Base-by-base conservation (phyloP, 1,284 basidiomycete species). In the Thelephora terrestris region DNA sequence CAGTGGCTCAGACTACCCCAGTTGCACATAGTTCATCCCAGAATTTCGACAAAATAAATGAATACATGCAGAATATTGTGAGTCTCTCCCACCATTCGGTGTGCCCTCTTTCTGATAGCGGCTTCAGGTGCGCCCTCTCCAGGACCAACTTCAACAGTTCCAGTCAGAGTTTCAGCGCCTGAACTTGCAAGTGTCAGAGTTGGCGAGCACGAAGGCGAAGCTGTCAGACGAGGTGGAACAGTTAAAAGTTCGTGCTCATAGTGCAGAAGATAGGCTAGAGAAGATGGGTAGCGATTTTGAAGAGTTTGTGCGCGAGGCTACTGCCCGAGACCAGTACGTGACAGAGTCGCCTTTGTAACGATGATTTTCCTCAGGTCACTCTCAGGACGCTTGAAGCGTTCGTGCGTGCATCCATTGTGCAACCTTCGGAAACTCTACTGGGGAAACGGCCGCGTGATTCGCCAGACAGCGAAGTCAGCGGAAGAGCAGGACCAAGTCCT, bases 391-490 rank as follows among this genome's bases (percentile, higher is more conserved):
- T 16, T 39, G 20, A 34, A 47, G 34, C 27, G 64, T 40, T 27
- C 18, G 32, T 37, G 43, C 36, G 39, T 29, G 7, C n/a, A 54
- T 20, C 50, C 69, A 23, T 32, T 14, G 29, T 32, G 9, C 29
- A 32, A 3, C 29, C 29, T 32, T 9, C 29, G 14, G 29, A 10
- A 32, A 65, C 81, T 20, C 35, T 55, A 21, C 51, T 59, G 4
- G 82, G 83, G 10, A 86, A 85, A 60, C 75, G 79, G 27, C 72
- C 67, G 46, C 71, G 81, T 50, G 76, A 77, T 52, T 66, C 74
- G 2, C 61, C 66, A 14, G 63, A 67, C 16, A 73, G 69, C 54
- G 61, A 65, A 47, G 56, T 67, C 29, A 64, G 9, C 14, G 66
- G 61, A 16, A 58, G 68, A 50, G 69, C 69, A 46, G 68, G 60